Percentiles rank a stretch among this genome's conserved stretches.
Conservation (phyloP, 768 basidiomycete genomes). For the Boletus huronensis region DNA sequence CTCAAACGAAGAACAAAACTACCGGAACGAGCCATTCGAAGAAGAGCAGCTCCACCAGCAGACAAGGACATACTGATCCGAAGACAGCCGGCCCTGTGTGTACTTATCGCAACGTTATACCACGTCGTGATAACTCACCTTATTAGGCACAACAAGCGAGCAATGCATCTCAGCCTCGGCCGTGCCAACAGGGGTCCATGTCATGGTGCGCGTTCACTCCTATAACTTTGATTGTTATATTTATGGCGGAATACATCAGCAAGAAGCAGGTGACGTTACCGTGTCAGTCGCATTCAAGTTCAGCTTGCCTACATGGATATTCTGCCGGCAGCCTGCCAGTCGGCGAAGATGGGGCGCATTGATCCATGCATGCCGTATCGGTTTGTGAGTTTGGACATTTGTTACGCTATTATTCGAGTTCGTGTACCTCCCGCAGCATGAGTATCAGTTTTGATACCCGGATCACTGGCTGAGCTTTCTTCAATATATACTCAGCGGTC, state of each 20-base stretch:
- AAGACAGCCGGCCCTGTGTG: not conserved
- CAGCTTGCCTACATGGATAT: not conserved
- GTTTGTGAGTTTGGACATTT: too few relatives aligned
- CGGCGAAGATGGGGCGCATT: not conserved
- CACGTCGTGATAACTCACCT: too few relatives aligned
- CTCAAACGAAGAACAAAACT: not conserved
- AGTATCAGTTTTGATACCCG: not conserved
- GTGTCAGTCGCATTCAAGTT: not conserved
- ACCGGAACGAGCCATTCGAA: not conserved
- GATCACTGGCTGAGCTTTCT: not conserved
- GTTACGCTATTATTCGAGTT: too few relatives aligned
- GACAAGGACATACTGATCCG: not conserved
- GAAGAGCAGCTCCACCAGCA: not conserved
- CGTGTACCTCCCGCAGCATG: too few relatives aligned
- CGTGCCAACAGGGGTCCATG: too few relatives aligned
- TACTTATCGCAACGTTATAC: not conserved
- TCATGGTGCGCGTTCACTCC: too few relatives aligned
- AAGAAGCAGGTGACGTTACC: not conserved
- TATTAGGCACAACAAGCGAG: too few relatives aligned
- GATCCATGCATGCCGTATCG: not conserved
- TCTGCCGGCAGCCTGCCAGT: not conserved
- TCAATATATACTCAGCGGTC: not conserved
- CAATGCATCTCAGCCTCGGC: not conserved
- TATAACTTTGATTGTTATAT: not conserved
- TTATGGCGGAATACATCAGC: not conserved